A percentile compares a stretch with the other conserved stretches of the same genome.
phyloP scores from a whole-genome alignment of 2,329 filamentous ascomycete genomes.

The Magnaporthales sp. region DNA sequence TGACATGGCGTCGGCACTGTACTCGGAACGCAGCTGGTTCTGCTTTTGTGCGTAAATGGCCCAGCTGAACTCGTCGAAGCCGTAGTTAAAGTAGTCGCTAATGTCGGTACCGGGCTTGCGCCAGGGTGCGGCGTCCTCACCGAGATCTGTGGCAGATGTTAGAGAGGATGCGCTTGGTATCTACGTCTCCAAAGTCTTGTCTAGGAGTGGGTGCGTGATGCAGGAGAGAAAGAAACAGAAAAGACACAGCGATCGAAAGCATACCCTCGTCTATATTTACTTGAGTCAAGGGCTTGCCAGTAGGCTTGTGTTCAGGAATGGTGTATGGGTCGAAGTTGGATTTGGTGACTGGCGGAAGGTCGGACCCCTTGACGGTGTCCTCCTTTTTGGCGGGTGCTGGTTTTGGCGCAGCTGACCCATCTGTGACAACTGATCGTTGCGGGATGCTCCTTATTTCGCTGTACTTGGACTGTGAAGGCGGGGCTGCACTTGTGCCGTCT shows the following conservation, averaged over 20 bases:
- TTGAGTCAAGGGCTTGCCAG: constrained; percentile 73
- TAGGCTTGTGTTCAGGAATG: constrained; percentile 68
- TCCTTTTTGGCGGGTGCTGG: constrained; percentile 39
- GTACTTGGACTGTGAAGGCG: constrained; percentile 50
- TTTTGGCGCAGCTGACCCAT: constrained; percentile 35
- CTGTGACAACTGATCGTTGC: constrained; percentile 46
- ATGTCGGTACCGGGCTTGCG: constrained; percentile 88
- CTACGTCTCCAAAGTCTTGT: neutral
- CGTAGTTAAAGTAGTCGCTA: constrained; percentile 98
- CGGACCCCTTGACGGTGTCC: constrained; percentile 17
- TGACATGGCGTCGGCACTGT: constrained; percentile 56
- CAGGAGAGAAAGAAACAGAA: neutral
- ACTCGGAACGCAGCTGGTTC: constrained; percentile 66
- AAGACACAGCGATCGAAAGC: constrained; percentile 5
- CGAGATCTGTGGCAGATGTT: constrained; percentile 41
- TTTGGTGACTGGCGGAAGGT: constrained; percentile 55
- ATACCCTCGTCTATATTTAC: constrained; percentile 63
- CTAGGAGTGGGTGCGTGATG: neutral
- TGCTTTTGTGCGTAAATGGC: constrained; percentile 88
- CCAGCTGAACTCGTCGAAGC: constrained; percentile 98
- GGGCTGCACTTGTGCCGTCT: constrained; percentile 52
- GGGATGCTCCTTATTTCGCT: constrained; percentile 59
- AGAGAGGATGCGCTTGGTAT: neutral
- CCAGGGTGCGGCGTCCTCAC: constrained; percentile 88
- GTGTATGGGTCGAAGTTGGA: constrained; percentile 80